A percentile compares a stretch with the other conserved stretches of the same genome.
phyloP scores from a whole-genome alignment of 2,329 filamentous ascomycete genomes.

The Cercospora janseana region DNA sequence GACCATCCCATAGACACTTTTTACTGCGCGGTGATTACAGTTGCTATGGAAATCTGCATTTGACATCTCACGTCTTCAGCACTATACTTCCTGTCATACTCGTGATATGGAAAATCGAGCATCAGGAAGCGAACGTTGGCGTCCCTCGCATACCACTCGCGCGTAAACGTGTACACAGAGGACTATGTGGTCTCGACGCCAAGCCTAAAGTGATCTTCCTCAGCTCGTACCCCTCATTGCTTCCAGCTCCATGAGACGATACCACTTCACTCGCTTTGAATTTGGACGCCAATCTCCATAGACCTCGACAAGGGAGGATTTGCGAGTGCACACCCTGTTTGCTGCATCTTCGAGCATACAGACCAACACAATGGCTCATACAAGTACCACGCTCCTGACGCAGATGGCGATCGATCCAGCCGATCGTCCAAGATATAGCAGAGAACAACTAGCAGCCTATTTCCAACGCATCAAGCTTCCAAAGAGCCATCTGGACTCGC shows the following conservation, averaged over 20 bases:
- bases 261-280: not conserved
- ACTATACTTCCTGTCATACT: slow-evolving; percentile 60
- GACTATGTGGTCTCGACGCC: slow-evolving; percentile 34
- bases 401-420: slow-evolving; percentile 23
- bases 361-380: slow-evolving; percentile 24
- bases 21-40: too few relatives aligned
- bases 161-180: too few relatives aligned
- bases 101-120: slow-evolving; percentile 64
- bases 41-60: too few relatives aligned
- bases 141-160: too few relatives aligned
- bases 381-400: slow-evolving; percentile 15
- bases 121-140: slow-evolving; percentile 62
- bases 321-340: too few relatives aligned
- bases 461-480: slow-evolving; percentile 29
- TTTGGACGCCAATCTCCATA: not conserved
- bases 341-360: not conserved
- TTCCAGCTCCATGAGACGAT: not conserved
- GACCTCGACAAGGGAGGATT: too few relatives aligned
- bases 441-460: slow-evolving; percentile 27
- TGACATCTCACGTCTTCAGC: slow-evolving; percentile 67
- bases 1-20: too few relatives aligned
- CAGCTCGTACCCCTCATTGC: not conserved
- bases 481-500: slow-evolving; percentile 18
- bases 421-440: slow-evolving; percentile 27
- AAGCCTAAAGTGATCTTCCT: slow-evolving; percentile 2